phyloP scores from a whole-genome alignment of 1,284 basidiomycete genomes.

The Cryptococcus deneoformans region DNA sequence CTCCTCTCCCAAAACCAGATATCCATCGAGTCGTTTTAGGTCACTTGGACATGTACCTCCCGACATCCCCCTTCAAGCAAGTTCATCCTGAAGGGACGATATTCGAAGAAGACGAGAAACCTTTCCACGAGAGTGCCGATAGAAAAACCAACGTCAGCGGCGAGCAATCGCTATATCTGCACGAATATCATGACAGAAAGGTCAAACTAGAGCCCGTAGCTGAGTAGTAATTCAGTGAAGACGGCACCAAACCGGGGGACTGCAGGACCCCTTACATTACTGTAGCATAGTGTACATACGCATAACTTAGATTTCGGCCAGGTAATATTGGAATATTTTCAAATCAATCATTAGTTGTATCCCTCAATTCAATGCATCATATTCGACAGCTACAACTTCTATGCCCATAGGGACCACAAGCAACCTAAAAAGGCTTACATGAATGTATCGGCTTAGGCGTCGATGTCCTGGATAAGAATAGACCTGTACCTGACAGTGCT shows the following conservation, averaged over 20 bases:
- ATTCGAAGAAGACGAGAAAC: conserved; percentile 8
- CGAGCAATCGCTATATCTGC: conserved; percentile 3
- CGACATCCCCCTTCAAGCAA: conserved; percentile 4
- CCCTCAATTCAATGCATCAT: no score
- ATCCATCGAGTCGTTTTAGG: conserved; percentile 29
- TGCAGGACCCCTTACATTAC: background rate
- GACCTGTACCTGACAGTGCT: conserved; percentile 57
- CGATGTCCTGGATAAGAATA: conserved; percentile 51
- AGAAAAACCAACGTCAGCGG: conserved; percentile 7
- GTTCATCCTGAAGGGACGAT: background rate
- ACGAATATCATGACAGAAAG: conserved; percentile 5
- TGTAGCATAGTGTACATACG: conserved; percentile 1
- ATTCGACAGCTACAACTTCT: background rate
- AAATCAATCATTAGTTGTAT: no score
- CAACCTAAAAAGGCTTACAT: background rate
- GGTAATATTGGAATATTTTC: background rate
- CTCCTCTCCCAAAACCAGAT: conserved; percentile 28
- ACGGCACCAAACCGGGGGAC: background rate
- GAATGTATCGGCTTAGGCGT: background rate
- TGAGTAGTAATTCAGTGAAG: no score
- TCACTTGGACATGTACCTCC: conserved; percentile 47
- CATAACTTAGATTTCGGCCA: background rate
- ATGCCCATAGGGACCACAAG: background rate
- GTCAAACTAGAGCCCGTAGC: conserved; percentile 15
- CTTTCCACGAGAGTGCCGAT: conserved; percentile 1